Conservation (phyloP, 495 filamentous ascomycete genomes). For the Penicillium steckii region DNA sequence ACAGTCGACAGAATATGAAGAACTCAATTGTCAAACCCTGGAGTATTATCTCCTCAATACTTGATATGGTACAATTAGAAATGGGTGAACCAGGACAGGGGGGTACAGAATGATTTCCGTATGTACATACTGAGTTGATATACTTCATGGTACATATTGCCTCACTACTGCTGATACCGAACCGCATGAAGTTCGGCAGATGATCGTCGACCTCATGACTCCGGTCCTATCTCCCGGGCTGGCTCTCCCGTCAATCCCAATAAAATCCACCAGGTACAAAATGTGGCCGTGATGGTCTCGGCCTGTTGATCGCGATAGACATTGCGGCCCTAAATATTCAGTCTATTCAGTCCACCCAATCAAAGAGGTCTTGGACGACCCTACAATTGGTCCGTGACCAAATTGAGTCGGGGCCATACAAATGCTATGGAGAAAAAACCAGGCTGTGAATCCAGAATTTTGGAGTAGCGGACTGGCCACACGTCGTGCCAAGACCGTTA, state of each 20-base stretch:
- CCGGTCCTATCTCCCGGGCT: background rate
- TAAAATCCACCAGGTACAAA: constrained; percentile 14
- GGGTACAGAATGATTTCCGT: too few relatives aligned
- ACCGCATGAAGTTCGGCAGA: background rate
- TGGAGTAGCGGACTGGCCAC: background rate
- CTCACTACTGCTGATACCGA: background rate
- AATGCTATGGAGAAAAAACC: background rate
- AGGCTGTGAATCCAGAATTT: too few relatives aligned
- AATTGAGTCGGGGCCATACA: background rate
- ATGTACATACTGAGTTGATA: too few relatives aligned
- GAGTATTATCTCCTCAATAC: too few relatives aligned
- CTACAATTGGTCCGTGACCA: background rate
- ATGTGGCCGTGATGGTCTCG: constrained; percentile 7
- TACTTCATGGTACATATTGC: too few relatives aligned
- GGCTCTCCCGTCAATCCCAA: constrained; percentile 13
- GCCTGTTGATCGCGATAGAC: constrained; percentile 18
- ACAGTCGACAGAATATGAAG: too few relatives aligned
- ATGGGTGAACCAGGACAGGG: too few relatives aligned
- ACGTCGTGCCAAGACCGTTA: background rate
- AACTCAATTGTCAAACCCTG: too few relatives aligned
- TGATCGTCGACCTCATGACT: background rate
- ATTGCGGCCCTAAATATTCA: background rate
- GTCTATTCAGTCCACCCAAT: background rate
- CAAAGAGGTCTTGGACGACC: background rate
- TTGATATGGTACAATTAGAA: too few relatives aligned